phyloP scores from a whole-genome alignment of 2,329 filamentous ascomycete genomes.

The Blastomyces gilchristii region DNA sequence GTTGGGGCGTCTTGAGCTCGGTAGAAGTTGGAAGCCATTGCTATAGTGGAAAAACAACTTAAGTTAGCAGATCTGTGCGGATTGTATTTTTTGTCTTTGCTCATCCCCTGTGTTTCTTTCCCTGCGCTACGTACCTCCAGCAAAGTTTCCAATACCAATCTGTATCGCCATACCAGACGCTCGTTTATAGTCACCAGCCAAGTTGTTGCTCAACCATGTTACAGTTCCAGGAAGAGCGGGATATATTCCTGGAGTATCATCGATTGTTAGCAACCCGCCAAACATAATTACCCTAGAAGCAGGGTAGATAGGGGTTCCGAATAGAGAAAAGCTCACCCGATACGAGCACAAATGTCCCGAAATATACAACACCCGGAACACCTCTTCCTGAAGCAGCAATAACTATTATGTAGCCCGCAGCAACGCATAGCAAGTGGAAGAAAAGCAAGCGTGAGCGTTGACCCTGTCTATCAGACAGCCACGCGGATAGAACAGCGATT shows the following conservation, averaged over 20 bases:
- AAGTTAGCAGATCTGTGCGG: not conserved
- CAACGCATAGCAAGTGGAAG: constrained; percentile 43
- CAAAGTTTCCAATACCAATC: constrained; percentile 49
- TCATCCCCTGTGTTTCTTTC: not conserved
- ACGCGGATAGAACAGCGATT: constrained; percentile 38
- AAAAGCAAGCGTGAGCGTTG: constrained; percentile 48
- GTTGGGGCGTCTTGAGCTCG: constrained; percentile 41
- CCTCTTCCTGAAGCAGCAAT: constrained; percentile 26
- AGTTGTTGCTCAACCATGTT: constrained; percentile 52
- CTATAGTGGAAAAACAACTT: constrained; percentile 23
- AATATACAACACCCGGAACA: constrained; percentile 37
- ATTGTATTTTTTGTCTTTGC: not conserved
- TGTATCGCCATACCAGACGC: constrained; percentile 55
- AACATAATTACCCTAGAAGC: constrained; percentile 1
- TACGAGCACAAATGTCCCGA: constrained; percentile 39
- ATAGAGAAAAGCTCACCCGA: constrained; percentile 26
- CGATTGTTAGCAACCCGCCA: not conserved
- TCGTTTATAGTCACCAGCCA: constrained; percentile 47
- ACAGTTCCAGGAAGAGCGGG: constrained; percentile 37
- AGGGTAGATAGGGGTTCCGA: not conserved
- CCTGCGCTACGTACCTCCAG: constrained; percentile 23
- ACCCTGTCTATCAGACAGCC: constrained; percentile 47
- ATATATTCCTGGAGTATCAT: constrained; percentile 30
- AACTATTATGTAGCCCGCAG: constrained; percentile 48
- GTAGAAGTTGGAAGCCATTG: constrained; percentile 65